Percentiles rank a stretch among this genome's conserved stretches.
Conservation (phyloP, 192 early-diverging fungal species). For the Entomortierella beljakovae region DNA sequence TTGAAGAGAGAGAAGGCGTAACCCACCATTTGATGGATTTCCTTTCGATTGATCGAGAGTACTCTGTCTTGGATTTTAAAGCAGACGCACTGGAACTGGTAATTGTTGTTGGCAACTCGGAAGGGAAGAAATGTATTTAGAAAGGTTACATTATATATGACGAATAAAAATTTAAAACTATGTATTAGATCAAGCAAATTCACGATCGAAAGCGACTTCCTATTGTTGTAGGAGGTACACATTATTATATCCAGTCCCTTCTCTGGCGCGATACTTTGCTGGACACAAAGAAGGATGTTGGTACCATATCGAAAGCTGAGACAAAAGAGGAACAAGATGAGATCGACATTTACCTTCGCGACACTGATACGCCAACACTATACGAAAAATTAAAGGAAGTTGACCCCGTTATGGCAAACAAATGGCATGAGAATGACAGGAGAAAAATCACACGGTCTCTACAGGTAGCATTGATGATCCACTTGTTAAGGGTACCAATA, state of each 20-base stretch:
- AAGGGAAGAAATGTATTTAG: not conserved
- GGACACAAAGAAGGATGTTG: conserved; percentile 33
- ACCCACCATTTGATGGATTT: conserved; percentile 91
- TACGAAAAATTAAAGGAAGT: conserved; percentile 75
- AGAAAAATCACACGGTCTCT: conserved; percentile 89
- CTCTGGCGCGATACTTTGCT: conserved; percentile 83
- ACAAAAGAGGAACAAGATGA: conserved; percentile 13
- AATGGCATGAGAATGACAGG: conserved; percentile 91
- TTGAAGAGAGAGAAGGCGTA: conserved; percentile 72
- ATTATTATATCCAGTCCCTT: conserved; percentile 96
- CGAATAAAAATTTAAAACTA: not conserved
- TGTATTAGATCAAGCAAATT: conserved; percentile 78
- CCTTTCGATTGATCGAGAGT: conserved; percentile 78
- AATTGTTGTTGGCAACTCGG: not conserved
- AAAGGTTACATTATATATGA: no score
- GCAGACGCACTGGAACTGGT: conserved; percentile 79
- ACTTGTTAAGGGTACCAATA: not conserved
- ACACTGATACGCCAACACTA: conserved; percentile 64
- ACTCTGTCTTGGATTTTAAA: conserved; percentile 88
- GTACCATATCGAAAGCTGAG: conserved; percentile 23
- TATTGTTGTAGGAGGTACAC: conserved; percentile 94
- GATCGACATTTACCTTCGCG: conserved; percentile 24
- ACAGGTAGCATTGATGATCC: conserved; percentile 64
- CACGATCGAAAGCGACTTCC: conserved; percentile 77
- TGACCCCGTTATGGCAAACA: conserved; percentile 88